Percentiles rank a stretch among this genome's conserved stretches.
Conservation (phyloP, 2,329 filamentous ascomycete species). For the Grosmannia clavigera region DNA sequence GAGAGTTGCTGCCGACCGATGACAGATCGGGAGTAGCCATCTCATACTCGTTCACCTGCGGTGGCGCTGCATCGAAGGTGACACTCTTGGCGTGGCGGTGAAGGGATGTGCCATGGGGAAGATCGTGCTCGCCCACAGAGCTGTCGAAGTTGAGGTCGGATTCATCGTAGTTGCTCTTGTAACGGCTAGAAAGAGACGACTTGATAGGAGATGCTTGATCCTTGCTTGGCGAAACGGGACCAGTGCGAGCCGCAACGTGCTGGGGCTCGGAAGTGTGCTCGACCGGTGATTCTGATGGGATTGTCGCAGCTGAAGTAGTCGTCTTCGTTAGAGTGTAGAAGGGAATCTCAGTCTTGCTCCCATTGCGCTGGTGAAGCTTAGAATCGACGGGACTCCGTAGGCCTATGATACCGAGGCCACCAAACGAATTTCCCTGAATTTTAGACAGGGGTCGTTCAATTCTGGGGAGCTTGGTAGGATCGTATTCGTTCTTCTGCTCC, state of each 20-base stretch:
- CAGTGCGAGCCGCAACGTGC: conserved; percentile 15
- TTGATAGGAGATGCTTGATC: conserved; percentile 72
- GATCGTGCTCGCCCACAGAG: conserved; percentile 42
- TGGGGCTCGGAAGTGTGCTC: neutral
- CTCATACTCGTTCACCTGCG: conserved; percentile 94
- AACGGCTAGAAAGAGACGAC: conserved; percentile 65
- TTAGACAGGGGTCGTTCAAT: conserved; percentile 74
- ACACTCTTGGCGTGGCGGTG: conserved; percentile 91
- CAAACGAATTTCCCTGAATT: conserved; percentile 60
- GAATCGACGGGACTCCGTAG: conserved; percentile 36
- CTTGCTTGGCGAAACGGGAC: conserved; percentile 47
- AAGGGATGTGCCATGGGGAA: conserved; percentile 53
- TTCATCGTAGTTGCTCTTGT: conserved; percentile 59
- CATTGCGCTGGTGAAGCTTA: conserved; percentile 34
- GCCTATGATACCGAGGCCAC: conserved; percentile 41
- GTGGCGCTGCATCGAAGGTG: conserved; percentile 87
- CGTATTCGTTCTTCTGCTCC: conserved; percentile 86
- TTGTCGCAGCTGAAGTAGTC: conserved; percentile 10
- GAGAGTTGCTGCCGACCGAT: conserved; percentile 76
- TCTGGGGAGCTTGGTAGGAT: conserved; percentile 63
- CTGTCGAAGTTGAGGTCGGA: conserved; percentile 58
- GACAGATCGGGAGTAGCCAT: conserved; percentile 96
- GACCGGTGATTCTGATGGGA: neutral
- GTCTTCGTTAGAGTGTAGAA: conserved; percentile 41
- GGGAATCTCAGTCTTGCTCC: conserved; percentile 51